phyloP scores from a whole-genome alignment of 1,284 basidiomycete species.

The Boletus subluridellus region DNA sequence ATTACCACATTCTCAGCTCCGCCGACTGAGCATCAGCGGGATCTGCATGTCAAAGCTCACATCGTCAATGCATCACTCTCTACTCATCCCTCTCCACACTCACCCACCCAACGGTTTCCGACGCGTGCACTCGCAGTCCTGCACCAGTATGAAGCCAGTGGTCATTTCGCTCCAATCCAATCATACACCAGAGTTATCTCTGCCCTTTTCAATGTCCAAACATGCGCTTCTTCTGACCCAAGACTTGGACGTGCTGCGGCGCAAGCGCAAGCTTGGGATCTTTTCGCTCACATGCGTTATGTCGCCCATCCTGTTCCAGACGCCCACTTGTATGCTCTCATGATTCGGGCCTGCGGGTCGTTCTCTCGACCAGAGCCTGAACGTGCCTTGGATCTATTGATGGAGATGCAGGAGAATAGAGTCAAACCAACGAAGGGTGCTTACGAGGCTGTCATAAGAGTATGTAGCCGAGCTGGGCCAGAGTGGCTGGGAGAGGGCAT shows the following conservation, averaged over 20 bases:
- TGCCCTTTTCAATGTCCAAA: slow-evolving; percentile 51
- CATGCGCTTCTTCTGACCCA: slow-evolving; percentile 35
- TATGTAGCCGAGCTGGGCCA: slow-evolving; percentile 63
- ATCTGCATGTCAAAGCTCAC: slow-evolving; percentile 66
- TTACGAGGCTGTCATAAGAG: slow-evolving; percentile 82
- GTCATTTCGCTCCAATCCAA: slow-evolving; percentile 56
- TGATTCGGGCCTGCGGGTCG: slow-evolving; percentile 85
- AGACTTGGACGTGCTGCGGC: slow-evolving; percentile 34
- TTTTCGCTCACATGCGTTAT: slow-evolving; percentile 95
- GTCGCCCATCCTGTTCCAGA: slow-evolving; percentile 85
- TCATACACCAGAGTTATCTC: slow-evolving; percentile 65
- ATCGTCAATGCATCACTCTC: slow-evolving; percentile 33
- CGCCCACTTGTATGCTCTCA: slow-evolving; percentile 70
- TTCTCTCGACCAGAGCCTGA: slow-evolving; percentile 70
- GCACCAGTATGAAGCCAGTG: slow-evolving; percentile 61
- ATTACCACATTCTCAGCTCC: slow-evolving; percentile 29
- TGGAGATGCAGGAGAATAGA: slow-evolving; percentile 77
- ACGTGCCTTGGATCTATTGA: slow-evolving; percentile 89
- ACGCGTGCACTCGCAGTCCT: slow-evolving; percentile 55
- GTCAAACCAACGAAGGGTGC: slow-evolving; percentile 59
- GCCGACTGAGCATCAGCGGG: slow-evolving; percentile 56
- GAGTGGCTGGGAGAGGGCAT: slow-evolving; percentile 74
- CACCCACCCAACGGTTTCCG: slow-evolving; percentile 42
- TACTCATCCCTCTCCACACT: slow-evolving; percentile 25
- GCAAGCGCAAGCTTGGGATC: slow-evolving; percentile 83